Evolutionary conservation across 148 eudicot genomes (phyloP).

Genomic region (Drosera capensis): DNA sequence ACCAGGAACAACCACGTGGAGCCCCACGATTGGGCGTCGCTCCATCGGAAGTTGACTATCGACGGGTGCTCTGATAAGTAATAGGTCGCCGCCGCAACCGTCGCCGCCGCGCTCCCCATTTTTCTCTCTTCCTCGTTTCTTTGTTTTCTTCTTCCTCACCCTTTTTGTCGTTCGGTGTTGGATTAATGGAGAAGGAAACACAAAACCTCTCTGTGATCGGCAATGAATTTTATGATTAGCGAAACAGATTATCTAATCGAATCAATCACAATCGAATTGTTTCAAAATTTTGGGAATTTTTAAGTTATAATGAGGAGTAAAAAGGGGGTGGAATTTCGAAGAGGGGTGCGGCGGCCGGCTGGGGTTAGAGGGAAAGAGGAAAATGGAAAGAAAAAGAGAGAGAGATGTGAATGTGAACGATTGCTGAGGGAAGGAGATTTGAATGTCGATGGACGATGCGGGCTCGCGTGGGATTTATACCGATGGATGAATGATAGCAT

Average conservation of each 20-base stretch:
- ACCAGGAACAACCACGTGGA: constrained; percentile 72
- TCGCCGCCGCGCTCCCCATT: not conserved
- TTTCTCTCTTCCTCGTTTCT: not conserved
- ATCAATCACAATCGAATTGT: no score
- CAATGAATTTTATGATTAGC: no score
- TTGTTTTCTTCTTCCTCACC: no score
- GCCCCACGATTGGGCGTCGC: constrained; percentile 52
- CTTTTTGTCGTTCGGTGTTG: no score
- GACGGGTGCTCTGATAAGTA: constrained; percentile 58
- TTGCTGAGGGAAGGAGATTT: not conserved
- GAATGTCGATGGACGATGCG: not conserved
- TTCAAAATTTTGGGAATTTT: no score
- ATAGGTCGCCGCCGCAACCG: constrained; percentile 9
- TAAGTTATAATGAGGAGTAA: no score
- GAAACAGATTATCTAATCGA: no score
- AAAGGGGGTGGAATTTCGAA: no score
- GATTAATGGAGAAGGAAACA: no score
- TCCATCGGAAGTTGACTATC: constrained; percentile 62
- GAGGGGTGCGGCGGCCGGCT: not conserved
- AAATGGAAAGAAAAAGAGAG: not conserved
- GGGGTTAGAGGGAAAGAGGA: not conserved
- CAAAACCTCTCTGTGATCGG: no score
- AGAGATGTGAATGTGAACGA: not conserved
- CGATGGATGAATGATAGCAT: no score
- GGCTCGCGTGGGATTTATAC: no score